A percentile compares a stretch with the other conserved stretches of the same genome.
These are phyloP conservation scores for Mycena galopus DNA, from an alignment of 768 basidiomycete genomes.

Conservation along the genomic window DNA sequence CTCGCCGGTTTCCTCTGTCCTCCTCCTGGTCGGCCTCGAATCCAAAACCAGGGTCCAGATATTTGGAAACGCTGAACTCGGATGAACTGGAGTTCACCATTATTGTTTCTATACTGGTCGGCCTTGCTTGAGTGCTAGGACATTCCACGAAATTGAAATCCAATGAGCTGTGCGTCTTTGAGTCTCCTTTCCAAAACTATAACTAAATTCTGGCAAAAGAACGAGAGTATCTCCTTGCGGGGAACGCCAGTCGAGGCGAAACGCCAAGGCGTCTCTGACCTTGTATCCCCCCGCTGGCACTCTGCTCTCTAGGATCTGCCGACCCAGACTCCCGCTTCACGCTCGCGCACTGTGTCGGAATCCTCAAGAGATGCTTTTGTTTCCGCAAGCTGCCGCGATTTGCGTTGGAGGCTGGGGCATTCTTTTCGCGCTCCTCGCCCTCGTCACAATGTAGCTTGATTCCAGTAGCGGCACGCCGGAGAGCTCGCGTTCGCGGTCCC, in stretches of 20 bases:
- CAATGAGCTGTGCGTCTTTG: too few species aligned
- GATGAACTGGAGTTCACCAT: too few species aligned
- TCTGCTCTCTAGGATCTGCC: background rate
- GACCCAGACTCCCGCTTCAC: background rate
- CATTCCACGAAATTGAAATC: too few species aligned
- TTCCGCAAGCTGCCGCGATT: background rate
- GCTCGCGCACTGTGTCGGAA: background rate
- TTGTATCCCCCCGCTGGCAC: slow-evolving; percentile 10
- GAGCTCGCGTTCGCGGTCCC: background rate
- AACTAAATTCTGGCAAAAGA: background rate
- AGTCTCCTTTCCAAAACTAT: too few species aligned
- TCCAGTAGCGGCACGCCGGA: background rate
- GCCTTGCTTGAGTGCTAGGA: too few species aligned
- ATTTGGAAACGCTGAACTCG: too few species aligned
- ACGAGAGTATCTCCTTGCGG: background rate
- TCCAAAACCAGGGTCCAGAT: too few species aligned
- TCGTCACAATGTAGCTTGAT: background rate
- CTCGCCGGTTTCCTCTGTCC: background rate
- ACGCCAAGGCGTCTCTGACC: slow-evolving; percentile 31
- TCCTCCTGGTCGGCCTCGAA: background rate
- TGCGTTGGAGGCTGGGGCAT: background rate
- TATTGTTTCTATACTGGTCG: too few species aligned
- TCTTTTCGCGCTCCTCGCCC: background rate
- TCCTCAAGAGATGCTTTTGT: background rate
- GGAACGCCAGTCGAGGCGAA: slow-evolving; percentile 4